Conservation (phyloP, 179 eudicot species). For the Beta macrorhiza region DNA sequence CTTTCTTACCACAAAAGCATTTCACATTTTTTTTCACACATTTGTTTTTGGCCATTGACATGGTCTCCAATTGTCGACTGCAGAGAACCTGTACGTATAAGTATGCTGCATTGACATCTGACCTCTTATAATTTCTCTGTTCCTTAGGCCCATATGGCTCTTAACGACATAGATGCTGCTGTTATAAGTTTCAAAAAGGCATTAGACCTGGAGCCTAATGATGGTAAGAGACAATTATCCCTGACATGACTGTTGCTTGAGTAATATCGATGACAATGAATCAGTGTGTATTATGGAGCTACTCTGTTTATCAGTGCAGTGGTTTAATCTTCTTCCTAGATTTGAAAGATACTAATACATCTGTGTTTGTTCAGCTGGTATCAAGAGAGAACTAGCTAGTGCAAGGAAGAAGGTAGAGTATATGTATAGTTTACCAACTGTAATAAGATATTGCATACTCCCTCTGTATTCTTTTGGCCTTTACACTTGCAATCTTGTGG, state of each 20-base stretch:
- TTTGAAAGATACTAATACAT: neutral
- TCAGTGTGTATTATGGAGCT: neutral
- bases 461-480: too few species aligned
- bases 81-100: neutral
- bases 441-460: neutral
- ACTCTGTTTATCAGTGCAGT: too few species aligned
- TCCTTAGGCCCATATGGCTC: constrained; percentile 74
- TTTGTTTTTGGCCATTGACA: neutral
- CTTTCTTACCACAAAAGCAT: neutral
- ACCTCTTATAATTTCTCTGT: constrained; percentile 1
- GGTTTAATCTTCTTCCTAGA: too few species aligned
- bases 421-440: neutral
- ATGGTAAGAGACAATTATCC: constrained; percentile 46
- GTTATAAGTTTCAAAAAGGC: constrained; percentile 75
- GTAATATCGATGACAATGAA: neutral
- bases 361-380: constrained; percentile 50
- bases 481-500: too few species aligned
- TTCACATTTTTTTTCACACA: neutral
- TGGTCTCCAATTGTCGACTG: neutral
- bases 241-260: neutral
- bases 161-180: constrained; percentile 83
- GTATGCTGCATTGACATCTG: neutral
- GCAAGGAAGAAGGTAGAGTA: constrained; percentile 66
- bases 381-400: constrained; percentile 64
- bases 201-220: constrained; percentile 74